These are phyloP conservation scores for Teunomyces tritomae DNA, from an alignment of 805 yeast genomes.

Conservation along the genomic window DNA sequence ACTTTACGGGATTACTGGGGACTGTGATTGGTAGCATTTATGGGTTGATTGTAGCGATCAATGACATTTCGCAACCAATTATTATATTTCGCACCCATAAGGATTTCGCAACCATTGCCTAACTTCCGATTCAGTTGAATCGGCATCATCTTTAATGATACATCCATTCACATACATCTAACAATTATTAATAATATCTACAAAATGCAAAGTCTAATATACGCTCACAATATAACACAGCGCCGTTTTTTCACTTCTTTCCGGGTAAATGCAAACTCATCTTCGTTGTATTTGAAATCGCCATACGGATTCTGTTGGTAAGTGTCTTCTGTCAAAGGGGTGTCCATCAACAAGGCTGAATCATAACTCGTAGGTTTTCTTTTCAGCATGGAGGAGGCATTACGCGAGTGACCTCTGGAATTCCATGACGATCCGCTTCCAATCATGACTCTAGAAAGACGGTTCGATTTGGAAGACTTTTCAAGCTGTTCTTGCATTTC, in stretches of 20 bases:
- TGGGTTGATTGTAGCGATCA: too few relatives aligned
- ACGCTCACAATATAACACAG: constrained; percentile 32
- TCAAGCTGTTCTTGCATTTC: constrained; percentile 38
- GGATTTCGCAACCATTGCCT: too few relatives aligned
- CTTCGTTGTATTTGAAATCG: constrained; percentile 32
- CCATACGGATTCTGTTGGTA: constrained; percentile 37
- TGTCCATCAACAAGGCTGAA: constrained; percentile 34
- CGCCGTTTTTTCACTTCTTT: constrained; percentile 27
- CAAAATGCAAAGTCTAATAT: not conserved
- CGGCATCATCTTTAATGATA: not conserved
- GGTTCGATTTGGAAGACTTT: constrained; percentile 27
- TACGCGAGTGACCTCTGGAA: constrained; percentile 18
- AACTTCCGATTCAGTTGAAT: too few relatives aligned
- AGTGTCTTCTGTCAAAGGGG: constrained; percentile 41
- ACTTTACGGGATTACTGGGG: too few relatives aligned
- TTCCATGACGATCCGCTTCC: constrained; percentile 12
- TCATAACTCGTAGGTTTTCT: constrained; percentile 36
- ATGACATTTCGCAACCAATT: too few relatives aligned
- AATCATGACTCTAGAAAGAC: constrained; percentile 33
- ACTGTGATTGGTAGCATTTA: too few relatives aligned
- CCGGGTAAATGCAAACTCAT: constrained; percentile 42
- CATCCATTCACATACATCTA: not conserved
- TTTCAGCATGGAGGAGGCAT: constrained; percentile 19
- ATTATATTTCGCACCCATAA: too few relatives aligned
- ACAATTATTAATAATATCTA: not conserved